Base-by-base conservation (phyloP, 352 stramenopile species). In the Pythium vanterpoolii region DNA sequence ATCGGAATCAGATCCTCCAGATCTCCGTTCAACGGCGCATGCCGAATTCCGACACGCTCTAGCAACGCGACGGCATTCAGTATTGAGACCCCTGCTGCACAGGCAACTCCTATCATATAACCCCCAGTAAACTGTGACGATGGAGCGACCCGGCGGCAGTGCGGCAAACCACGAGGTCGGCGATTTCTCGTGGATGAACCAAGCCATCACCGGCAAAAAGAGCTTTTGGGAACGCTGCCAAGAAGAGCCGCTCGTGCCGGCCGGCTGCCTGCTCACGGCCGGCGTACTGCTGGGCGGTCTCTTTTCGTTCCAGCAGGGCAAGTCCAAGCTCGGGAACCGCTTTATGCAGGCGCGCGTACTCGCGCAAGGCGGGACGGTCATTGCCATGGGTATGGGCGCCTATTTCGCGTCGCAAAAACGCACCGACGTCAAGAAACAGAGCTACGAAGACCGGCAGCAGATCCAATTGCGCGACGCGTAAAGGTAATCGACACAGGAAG, bases 311-410 rank as follows among this genome's bases (percentile, higher is more conserved):
- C 70, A 88, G 45, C 72, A 56, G 27, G 83, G 82, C 33, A 75
- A 89, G 38, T 89, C 83, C 43, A 87, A 88, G 65, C 73, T 90
- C 36, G 74, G 79, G 55, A 90, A 93, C 64, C 73, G 74, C 43
- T 95, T 93, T 63, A 95, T 95, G 85, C 81, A 90, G 57, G 83
- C 81, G 42, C 81, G 85, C 19, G 79, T 95, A 31, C 60, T 91
- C 34, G 68, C 70, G 47, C 85, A 95, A 62, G 81, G 74, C 3
- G 73, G 67, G 18, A 95, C 85, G 3, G 73, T 95, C 5, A n/a
- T 90, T 5, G 83, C 83, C 8, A 62, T 95, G 42, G 76, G 70
- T 5, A 68, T 62, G 7, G 79, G 83, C n/a, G 73, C 60, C 18
- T 67, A 77, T 14, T 14, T 89, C 11, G 69, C 77, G 24, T 69